Percentiles rank a stretch among this genome's conserved stretches.
phyloP scores from a whole-genome alignment of 305 asterid genomes.

The Fraxinus sp. region DNA sequence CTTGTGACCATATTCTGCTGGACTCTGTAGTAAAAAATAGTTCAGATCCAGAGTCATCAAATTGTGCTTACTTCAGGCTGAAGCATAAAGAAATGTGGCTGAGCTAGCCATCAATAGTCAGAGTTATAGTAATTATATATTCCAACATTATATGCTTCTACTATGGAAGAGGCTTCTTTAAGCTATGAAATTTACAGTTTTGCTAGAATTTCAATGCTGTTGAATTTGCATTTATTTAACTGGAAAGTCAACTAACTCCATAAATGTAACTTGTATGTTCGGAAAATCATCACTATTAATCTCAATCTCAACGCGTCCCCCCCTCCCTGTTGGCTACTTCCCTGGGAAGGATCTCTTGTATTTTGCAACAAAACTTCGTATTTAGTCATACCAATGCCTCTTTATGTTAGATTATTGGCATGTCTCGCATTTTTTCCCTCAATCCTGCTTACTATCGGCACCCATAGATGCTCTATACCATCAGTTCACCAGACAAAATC shows the following conservation, averaged over 20 bases:
- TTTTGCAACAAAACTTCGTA: not conserved
- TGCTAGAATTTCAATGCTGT: not conserved
- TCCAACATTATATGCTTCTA: not conserved
- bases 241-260: not conserved
- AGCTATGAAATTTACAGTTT: not conserved
- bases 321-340: not conserved
- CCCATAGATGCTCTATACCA: not conserved
- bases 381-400: not conserved
- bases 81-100: not conserved
- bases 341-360: not conserved
- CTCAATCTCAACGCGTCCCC: not conserved
- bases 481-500: not conserved
- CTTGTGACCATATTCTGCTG: not conserved
- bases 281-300: not conserved
- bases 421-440: not conserved
- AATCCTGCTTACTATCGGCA: not conserved
- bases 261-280: not conserved
- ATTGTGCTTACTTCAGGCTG: not conserved
- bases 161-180: not conserved
- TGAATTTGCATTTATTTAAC: not conserved
- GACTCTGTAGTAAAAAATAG: not conserved
- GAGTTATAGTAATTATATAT: not conserved
- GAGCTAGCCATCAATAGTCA: not conserved
- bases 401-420: not conserved
- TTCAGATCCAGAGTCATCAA: not conserved